Evolutionary conservation across 2,329 filamentous ascomycete genomes (phyloP), one percentile per base, ranked within the genome.

Genomic region (Penicillium crustosum): DNA sequence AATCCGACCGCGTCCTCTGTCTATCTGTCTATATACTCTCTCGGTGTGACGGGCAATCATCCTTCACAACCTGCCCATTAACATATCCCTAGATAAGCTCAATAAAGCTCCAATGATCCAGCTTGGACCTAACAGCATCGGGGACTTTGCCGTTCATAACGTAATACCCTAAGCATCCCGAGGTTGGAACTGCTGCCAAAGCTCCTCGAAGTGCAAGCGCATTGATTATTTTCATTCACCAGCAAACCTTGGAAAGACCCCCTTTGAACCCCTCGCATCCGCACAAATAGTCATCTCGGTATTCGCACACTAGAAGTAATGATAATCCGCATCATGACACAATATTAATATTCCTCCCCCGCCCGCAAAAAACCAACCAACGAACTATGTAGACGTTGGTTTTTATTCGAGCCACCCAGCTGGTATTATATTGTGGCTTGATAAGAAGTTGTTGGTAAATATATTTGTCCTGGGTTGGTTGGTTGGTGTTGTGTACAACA

Each of bases 71-170:
- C 19, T 47, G 6, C n/a, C 49, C 49, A 31, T 61, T 35, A 21
- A 64, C 21, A 35, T 59, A 59, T 5, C 60, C 60, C 10, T 61
- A 31, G 50, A 66, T 61, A 17, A 63, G 61, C 13, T 49, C 52
- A 43, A 60, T 59, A 48, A 59, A 61, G 15, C 48, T 65, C 62
- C 60, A 68, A 51, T 65, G 65, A 49, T 65, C 51, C 19, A 17
- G 35, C 51, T 63, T 57, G 2, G 45, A 27, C 2, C 49, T 68
- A n/a, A 17, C 23, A 49, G 48, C 54, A 58, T 63, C 12, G 31
- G 42, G 21, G 54, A 66, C 53, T 62, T 68, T 3, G 61, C 56
- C 13, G 50, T 67, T 63, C 67, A 67, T 38, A 68, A 66, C 9
- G 50, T 48, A n/a, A 64, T 70, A 0, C 66, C 64, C 43, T 57